These are phyloP conservation scores for Eucalyptus dawsonii DNA, from an alignment of 345 rosid genomes.

Conservation along the genomic window DNA sequence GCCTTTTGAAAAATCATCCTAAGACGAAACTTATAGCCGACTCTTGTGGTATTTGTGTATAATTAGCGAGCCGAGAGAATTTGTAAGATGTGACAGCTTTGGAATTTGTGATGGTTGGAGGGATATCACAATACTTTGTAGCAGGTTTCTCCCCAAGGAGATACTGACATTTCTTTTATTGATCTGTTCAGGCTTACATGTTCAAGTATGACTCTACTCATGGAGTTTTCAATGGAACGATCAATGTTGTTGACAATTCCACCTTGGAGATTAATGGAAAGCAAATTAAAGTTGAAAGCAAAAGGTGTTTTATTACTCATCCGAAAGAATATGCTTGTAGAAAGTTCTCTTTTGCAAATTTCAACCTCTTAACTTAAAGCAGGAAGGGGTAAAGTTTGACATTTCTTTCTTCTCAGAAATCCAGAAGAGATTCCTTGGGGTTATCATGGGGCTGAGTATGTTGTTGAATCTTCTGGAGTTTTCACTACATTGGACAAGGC, in stretches of 20 bases:
- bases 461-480: conserved; percentile 92
- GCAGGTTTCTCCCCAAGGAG: neutral
- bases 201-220: conserved; percentile 96
- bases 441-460: conserved; percentile 75
- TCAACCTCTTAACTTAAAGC: neutral
- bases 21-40: neutral
- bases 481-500: conserved; percentile 90
- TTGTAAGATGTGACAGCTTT: neutral
- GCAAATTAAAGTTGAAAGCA: conserved; percentile 53
- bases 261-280: conserved; percentile 90
- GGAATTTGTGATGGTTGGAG: neutral
- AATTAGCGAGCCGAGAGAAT: neutral
- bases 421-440: conserved; percentile 99
- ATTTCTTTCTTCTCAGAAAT: conserved; percentile 35
- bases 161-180: neutral
- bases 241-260: conserved; percentile 69
- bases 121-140: neutral
- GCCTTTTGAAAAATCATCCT: neutral
- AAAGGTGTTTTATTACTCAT: conserved; percentile 35
- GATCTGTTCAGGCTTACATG: conserved; percentile 79
- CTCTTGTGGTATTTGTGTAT: neutral
- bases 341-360: neutral
- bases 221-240: conserved; percentile 63
- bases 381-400: neutral
- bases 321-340: neutral